Base-by-base conservation (phyloP, 495 filamentous ascomycete genomes). In the Acidomyces sp. region DNA sequence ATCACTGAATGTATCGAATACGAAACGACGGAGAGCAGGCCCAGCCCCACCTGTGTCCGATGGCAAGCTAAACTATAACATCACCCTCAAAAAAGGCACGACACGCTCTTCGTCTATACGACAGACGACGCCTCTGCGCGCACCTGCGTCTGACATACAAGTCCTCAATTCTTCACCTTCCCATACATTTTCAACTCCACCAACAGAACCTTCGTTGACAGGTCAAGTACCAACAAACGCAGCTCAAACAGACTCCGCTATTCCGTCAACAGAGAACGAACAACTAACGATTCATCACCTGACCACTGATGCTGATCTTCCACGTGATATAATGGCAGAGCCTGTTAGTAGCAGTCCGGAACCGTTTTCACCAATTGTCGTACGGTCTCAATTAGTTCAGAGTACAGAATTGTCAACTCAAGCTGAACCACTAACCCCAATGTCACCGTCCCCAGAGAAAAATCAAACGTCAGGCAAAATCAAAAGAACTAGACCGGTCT, bases 221-320 rank as follows among this genome's bases (percentile, higher is more conserved):
- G n/a, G n/a, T n/a, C n/a, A n/a, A n/a, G n/a, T n/a, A n/a, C n/a
- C n/a, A n/a, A n/a, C n/a, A n/a, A n/a, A n/a, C n/a, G n/a, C n/a
- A n/a, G n/a, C n/a, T n/a, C n/a, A n/a, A n/a, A 18, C 13, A 6
- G 48, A 51, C 23, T 18, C 18, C 21, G 43, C 21, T 6, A 34
- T 51, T 3, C 48, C 48, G 7, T 51, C 48, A 17, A 51, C 48
- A 5, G 47, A 50, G 20, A 19, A 36, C 38, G 21, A 51, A 15
- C 15, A 33, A 23, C 10, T 30, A 11, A 13, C 28, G 3, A 2
- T 13, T 27, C 62, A 69, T 28, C 45, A 67, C 2, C 61, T 68
- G 27, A 65, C 68, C 32, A 63, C 70, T 16, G 69, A 74, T 21
- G 69, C 71, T 16, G 33, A 46, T 23, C 18, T 27, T 3, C 18